phyloP scores from a whole-genome alignment of 495 filamentous ascomycete genomes.

The Paragyromitra xinjiangensis region DNA sequence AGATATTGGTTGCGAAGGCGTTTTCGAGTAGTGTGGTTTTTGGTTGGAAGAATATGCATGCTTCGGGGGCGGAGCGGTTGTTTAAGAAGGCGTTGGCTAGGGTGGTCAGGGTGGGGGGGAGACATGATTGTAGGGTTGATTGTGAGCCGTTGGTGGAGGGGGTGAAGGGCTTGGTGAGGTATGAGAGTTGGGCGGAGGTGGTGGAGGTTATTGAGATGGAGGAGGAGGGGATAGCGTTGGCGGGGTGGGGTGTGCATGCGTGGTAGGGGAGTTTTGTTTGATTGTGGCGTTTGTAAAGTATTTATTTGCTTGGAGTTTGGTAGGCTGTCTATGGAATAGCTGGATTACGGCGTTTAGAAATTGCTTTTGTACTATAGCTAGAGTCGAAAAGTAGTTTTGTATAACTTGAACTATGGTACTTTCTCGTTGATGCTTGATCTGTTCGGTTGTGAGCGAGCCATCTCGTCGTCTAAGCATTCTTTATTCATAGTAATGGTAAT shows the following conservation, averaged over 20 bases:
- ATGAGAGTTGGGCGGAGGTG: background rate
- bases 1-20: slow-evolving; percentile 21
- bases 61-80: slow-evolving; percentile 6
- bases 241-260: background rate
- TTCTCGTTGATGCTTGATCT: background rate
- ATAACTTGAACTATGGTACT: background rate
- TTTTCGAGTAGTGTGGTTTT: slow-evolving; percentile 28
- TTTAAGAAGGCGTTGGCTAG: slow-evolving; percentile 29
- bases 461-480: too few species aligned
- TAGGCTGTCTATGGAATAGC: background rate
- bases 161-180: slow-evolving; percentile 6
- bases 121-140: slow-evolving; percentile 26
- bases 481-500: too few species aligned
- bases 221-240: slow-evolving; percentile 8
- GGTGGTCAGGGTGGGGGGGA: background rate
- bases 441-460: too few species aligned
- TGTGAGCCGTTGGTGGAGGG: slow-evolving; percentile 18
- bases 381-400: background rate
- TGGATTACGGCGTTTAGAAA: background rate
- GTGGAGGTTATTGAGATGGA: slow-evolving; percentile 14
- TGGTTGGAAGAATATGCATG: slow-evolving; percentile 31
- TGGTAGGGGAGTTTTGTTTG: background rate
- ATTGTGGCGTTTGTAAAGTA: background rate
- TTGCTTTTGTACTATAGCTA: background rate
- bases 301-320: background rate